Percentiles rank a stretch among this genome's conserved stretches.
Conservation (phyloP, 306 rosid genomes). For the Corylus avellana region DNA sequence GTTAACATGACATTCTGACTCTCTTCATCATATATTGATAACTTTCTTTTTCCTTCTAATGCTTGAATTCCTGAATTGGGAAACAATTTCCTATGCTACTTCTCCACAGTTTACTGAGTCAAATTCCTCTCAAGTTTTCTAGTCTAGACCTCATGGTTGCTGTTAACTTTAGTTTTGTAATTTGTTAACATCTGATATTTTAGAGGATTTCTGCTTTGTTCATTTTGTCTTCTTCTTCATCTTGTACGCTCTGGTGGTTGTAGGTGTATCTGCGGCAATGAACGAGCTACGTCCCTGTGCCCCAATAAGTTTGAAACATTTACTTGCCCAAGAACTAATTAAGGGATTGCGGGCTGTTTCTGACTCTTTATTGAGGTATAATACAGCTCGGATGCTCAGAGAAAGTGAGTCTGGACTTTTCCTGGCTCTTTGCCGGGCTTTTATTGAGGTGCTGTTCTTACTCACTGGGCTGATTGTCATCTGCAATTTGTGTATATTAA, state of each 20-base stretch:
- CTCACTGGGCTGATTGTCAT: conserved; percentile 14
- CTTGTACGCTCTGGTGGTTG: conserved; percentile 39
- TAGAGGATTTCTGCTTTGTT: conserved; percentile 4
- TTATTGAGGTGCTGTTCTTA: conserved; percentile 62
- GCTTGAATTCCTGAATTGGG: conserved; percentile 4
- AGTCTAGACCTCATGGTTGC: background rate
- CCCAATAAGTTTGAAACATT: conserved; percentile 78
- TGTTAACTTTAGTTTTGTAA: background rate
- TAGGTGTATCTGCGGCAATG: conserved; percentile 97
- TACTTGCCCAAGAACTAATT: conserved; percentile 80
- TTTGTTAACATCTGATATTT: background rate
- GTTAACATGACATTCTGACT: background rate
- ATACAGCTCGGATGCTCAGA: conserved; percentile 77
- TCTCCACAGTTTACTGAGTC: background rate
- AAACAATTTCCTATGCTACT: background rate
- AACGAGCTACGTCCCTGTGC: conserved; percentile 98
- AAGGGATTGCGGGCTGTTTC: conserved; percentile 82
- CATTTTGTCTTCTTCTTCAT: conserved; percentile 3
- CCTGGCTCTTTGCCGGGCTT: conserved; percentile 91
- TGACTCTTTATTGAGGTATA: conserved; percentile 77
- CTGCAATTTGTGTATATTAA: background rate
- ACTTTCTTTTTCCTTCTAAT: background rate
- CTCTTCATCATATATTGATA: background rate
- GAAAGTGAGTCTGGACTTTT: conserved; percentile 91
- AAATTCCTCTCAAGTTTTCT: background rate